phyloP scores from a whole-genome alignment of 768 basidiomycete genomes.

The Hydnomerulius pinastri region DNA sequence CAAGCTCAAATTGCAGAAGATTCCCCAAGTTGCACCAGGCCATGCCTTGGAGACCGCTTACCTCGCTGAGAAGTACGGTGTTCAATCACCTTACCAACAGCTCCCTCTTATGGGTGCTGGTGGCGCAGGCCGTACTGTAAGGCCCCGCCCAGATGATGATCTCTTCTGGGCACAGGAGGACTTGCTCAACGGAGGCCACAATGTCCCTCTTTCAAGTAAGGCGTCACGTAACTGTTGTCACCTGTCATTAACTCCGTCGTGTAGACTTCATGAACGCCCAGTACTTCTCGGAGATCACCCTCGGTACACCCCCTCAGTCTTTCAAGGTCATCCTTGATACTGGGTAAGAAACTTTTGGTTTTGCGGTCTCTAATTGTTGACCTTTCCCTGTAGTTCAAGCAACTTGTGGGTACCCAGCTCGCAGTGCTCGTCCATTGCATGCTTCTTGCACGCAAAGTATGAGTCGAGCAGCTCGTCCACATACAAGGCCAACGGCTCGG shows the following conservation, averaged over 20 bases:
- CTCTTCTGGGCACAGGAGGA: conserved; percentile 84
- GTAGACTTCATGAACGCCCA: conserved; percentile 98
- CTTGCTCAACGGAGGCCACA: conserved; percentile 70
- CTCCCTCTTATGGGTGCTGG: conserved; percentile 74
- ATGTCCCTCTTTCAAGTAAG: conserved; percentile 88
- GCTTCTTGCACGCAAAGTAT: conserved; percentile 94
- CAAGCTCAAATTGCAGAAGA: conserved; percentile 89
- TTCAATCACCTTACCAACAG: conserved; percentile 43
- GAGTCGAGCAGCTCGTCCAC: conserved; percentile 77
- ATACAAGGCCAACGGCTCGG: conserved; percentile 86
- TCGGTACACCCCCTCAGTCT: conserved; percentile 83
- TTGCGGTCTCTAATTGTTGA: conserved; percentile 3
- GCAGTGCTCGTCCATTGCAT: conserved; percentile 84
- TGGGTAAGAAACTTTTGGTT: conserved; percentile 48
- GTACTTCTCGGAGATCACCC: conserved; percentile 85
- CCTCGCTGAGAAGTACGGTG: conserved; percentile 92
- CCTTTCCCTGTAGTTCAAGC: conserved; percentile 57
- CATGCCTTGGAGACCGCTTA: conserved; percentile 76
- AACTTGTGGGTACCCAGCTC: conserved; percentile 93
- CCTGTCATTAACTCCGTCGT: neutral
- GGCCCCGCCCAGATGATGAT: conserved; percentile 52
- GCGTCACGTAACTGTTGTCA: conserved; percentile 13
- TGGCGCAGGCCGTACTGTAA: conserved; percentile 65
- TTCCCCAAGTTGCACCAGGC: conserved; percentile 61
- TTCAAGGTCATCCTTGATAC: conserved; percentile 98